phyloP scores from a whole-genome alignment of 108 stramenopile species.

The Skeletonema menzelii region DNA sequence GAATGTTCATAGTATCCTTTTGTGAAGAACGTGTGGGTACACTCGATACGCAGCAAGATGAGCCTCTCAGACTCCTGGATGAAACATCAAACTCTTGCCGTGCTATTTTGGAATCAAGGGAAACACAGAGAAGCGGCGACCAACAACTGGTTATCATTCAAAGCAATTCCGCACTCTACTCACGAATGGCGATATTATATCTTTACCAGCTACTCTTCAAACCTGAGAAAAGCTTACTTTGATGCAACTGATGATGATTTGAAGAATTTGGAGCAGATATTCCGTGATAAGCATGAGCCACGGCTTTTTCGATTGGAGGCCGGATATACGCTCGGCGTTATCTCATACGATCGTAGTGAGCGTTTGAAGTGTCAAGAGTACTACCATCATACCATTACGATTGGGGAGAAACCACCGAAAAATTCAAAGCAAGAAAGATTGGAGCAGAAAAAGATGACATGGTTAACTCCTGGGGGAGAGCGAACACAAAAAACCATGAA shows the following conservation, averaged over 20 bases:
- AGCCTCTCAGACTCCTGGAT: not conserved
- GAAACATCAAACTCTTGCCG: not conserved
- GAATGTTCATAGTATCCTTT: no score
- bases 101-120: not conserved
- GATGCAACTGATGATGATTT: not conserved
- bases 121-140: constrained; percentile 1
- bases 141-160: not conserved
- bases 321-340: not conserved
- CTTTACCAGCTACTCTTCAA: not conserved
- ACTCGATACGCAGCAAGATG: no score
- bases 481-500: no score
- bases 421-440: not conserved
- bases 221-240: not conserved
- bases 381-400: not conserved
- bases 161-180: not conserved
- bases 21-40: no score
- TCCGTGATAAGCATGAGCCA: not conserved
- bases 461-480: no score
- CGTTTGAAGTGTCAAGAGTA: not conserved
- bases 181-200: not conserved
- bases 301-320: not conserved
- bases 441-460: not conserved
- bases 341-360: not conserved
- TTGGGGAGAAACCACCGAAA: not conserved
- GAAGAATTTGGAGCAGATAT: not conserved